These are phyloP conservation scores for Aspergillus nidulans DNA, from an alignment of 495 filamentous ascomycete genomes.

Conservation along the genomic window DNA sequence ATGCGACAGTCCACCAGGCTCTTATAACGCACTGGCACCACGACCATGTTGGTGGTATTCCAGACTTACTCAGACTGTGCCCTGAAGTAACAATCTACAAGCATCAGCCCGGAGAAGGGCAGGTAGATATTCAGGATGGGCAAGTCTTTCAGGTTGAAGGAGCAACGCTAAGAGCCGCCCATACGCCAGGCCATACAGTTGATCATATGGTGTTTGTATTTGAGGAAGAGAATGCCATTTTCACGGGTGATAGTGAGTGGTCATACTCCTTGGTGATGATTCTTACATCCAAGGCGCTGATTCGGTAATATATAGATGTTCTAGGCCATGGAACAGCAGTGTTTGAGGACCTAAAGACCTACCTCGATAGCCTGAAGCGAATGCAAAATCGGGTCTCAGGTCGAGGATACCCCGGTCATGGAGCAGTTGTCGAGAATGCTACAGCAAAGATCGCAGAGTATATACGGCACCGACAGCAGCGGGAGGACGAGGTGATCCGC, in stretches of 20 bases:
- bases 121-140: constrained; percentile 57
- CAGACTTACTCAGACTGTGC: constrained; percentile 57
- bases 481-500: constrained; percentile 77
- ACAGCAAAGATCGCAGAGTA: constrained; percentile 69
- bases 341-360: constrained; percentile 75
- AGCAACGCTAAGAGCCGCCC: constrained; percentile 66
- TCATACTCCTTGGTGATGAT: background rate
- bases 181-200: constrained; percentile 79
- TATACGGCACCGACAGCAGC: constrained; percentile 68
- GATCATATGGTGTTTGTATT: constrained; percentile 79
- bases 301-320: constrained; percentile 49
- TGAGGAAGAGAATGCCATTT: constrained; percentile 75
- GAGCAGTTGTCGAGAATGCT: constrained; percentile 66
- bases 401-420: constrained; percentile 86
- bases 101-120: constrained; percentile 37
- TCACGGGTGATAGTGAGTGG: constrained; percentile 76
- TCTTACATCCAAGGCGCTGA: background rate
- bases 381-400: constrained; percentile 65
- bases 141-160: constrained; percentile 72
- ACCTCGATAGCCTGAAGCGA: constrained; percentile 65
- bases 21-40: constrained; percentile 89
- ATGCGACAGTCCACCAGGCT: constrained; percentile 56
- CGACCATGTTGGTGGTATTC: constrained; percentile 76
- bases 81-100: constrained; percentile 54
- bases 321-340: constrained; percentile 91